Evolutionary conservation across 495 filamentous ascomycete species (phyloP), one percentile per base, ranked within the genome.

Genomic region (Hyaloscypha bicolor): DNA sequence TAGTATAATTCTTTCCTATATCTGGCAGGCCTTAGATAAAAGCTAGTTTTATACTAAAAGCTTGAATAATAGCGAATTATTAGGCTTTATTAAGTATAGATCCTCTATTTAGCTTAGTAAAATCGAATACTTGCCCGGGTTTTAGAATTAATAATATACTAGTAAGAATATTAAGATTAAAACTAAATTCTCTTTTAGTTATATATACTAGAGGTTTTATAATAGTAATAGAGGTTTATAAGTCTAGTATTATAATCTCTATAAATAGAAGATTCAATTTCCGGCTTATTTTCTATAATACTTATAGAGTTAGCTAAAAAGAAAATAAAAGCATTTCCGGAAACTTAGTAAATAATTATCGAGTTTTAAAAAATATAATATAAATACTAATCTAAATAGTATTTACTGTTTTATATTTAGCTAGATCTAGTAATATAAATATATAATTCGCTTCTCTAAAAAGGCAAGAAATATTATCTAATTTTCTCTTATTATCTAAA

Each of bases 1-100:
- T n/a, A n/a, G n/a, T n/a, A n/a, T n/a, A n/a, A n/a, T n/a, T n/a
- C n/a, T 96, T 95, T 6, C 92, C 92, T 3, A 91, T 94, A 1
- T 92, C 92, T 4, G 92, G 92, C 0, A 91, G 92, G 0, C 92
- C 92, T 80, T 95, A 90, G 37, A 94, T 90, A 0, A 93, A 76
- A 8, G 86, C 86, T 29, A 93, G 68, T 5, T 77, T 76, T 4
- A 82, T 79, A 3, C 79, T 81, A 3, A 96, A 76, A 19, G 86
- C 79, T 32, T 81, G 72, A 3, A 90, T 72, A 14, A 92, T 73
- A 4, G 88, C 85, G 0, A 72, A 52, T 16, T 82, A 82, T 72
- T 96, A 90, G 0, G 80, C 82, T 31, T 79, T 66, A 65, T 92
- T 89, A 1, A 91, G 82, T 3, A 73, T 80, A 1, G 86, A 82